Base-by-base conservation (phyloP, 345 rosid genomes). In the Rhizophora mangle region DNA sequence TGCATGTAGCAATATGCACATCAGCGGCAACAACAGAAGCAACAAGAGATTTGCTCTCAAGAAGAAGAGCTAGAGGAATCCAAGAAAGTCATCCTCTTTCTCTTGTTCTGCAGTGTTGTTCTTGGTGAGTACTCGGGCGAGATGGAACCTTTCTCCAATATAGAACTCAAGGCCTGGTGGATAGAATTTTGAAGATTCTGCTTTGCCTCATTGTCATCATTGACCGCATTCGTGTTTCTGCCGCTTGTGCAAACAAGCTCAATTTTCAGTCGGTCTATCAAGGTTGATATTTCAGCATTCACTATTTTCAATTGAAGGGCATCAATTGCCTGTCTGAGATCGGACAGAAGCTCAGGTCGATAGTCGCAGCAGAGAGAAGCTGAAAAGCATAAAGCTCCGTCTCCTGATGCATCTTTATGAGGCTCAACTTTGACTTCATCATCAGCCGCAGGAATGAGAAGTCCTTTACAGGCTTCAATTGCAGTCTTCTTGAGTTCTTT, bases 341-440 rank as follows among this genome's bases (percentile, higher is more conserved):
- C 85, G 15, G 72, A 63, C 68, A 89, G 65, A 8, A 89, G 79
- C 65, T 82, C 82, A 8, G 92, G 89, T 11, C 81, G 80, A 63
- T 78, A 81, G 20, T 83, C 82, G 52, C 90, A 89, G 24, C 90
- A 87, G 60, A 89, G 69, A 4, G 90, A 80, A 39, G 84, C 90
- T 74, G 64, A 76, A 74, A 80, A 76, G 4, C 22, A 75, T 32
- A 72, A 69, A 11, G 74, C 63, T 62, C 80, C 84, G 15, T 76
- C 63, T 47, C 65, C 32, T 3, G 49, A 43, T 24, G 43, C 71
- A 3, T 70, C 68, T 0, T 68, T 66, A 21, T 62, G 66, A 1
- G 72, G 73, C 70, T 85, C 92, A 53, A 89, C 86, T 68, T 61
- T 82, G 39, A 85, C 79, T 57, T 85, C 88, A 53, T 87, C 89